Percentiles rank a stretch among this genome's conserved stretches.
Evolutionary conservation across 371 early-diverging fungal species (phyloP).

Genomic region (Mucor saturninus): DNA sequence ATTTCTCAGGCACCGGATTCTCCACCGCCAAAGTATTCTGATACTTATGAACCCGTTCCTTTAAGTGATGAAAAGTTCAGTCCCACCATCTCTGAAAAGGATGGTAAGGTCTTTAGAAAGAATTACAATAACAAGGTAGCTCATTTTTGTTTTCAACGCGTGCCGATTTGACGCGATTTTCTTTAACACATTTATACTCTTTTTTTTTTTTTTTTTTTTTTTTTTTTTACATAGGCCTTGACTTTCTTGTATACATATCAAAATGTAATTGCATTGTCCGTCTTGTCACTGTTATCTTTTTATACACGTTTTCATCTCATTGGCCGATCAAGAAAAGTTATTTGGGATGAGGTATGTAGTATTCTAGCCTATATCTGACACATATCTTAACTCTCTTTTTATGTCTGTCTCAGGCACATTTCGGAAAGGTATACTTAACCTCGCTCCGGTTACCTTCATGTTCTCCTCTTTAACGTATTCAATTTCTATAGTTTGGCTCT

Average conservation of each 20-base stretch:
- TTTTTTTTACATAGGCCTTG: conserved; percentile 4
- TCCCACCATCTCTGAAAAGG: conserved; percentile 8
- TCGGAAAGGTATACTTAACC: conserved; percentile 71
- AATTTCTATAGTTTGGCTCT: conserved; percentile 79
- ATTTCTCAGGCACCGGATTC: conserved; percentile 17
- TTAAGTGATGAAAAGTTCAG: conserved; percentile 13
- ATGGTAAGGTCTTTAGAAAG: conserved; percentile 4
- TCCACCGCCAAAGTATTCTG: conserved; percentile 28
- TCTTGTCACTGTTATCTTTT: conserved; percentile 58
- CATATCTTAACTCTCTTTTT: background rate
- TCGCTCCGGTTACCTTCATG: background rate
- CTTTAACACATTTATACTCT: background rate
- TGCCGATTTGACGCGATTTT: background rate
- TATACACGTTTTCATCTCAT: conserved; percentile 82
- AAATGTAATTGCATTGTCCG: conserved; percentile 7
- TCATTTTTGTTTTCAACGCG: too few relatives aligned
- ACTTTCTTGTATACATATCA: conserved; percentile 12
- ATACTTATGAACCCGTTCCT: conserved; percentile 26
- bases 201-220: background rate
- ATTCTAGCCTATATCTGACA: background rate
- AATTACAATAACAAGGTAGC: conserved; percentile 7
- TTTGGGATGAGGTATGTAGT: conserved; percentile 73
- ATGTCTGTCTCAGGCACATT: conserved; percentile 74
- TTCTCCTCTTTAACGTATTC: background rate
- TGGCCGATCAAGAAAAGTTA: conserved; percentile 71